Conservation (phyloP, 148 eudicot species). For the Chenopodium formosanum region DNA sequence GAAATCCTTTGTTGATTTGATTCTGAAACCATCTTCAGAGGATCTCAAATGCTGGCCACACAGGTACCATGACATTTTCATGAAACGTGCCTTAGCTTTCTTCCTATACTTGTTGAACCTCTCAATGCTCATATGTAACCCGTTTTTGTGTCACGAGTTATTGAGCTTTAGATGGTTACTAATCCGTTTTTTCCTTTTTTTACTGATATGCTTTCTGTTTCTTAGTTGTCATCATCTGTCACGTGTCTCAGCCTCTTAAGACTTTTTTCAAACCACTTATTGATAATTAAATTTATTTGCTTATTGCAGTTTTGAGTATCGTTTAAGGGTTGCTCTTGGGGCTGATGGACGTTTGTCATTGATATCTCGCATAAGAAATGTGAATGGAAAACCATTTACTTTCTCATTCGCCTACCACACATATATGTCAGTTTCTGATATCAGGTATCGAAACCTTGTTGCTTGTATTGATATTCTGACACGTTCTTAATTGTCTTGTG, state of each 20-base stretch:
- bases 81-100: not conserved
- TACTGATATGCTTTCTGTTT: not conserved
- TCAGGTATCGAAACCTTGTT: slow-evolving; percentile 42
- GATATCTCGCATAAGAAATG: slow-evolving; percentile 72
- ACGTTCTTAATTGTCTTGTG: not conserved
- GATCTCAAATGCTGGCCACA: slow-evolving; percentile 90
- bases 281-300: not conserved
- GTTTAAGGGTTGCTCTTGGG: slow-evolving; percentile 66
- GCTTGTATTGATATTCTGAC: not conserved
- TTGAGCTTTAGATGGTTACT: not conserved
- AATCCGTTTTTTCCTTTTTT: not conserved
- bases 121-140: not conserved
- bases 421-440: slow-evolving; percentile 75
- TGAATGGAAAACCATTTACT: slow-evolving; percentile 73
- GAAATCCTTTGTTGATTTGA: slow-evolving; percentile 74
- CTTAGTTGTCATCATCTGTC: not conserved
- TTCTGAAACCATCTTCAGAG: slow-evolving; percentile 72
- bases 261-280: not conserved
- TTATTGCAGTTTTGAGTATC: slow-evolving; percentile 64
- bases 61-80: slow-evolving; percentile 36
- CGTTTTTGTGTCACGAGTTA: not conserved
- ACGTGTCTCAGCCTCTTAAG: not conserved
- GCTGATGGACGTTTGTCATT: slow-evolving; percentile 53
- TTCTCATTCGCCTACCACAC: slow-evolving; percentile 82
- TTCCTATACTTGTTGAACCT: too few relatives aligned